Conservation (phyloP, 768 basidiomycete genomes). For the Tulasnella sp. region DNA sequence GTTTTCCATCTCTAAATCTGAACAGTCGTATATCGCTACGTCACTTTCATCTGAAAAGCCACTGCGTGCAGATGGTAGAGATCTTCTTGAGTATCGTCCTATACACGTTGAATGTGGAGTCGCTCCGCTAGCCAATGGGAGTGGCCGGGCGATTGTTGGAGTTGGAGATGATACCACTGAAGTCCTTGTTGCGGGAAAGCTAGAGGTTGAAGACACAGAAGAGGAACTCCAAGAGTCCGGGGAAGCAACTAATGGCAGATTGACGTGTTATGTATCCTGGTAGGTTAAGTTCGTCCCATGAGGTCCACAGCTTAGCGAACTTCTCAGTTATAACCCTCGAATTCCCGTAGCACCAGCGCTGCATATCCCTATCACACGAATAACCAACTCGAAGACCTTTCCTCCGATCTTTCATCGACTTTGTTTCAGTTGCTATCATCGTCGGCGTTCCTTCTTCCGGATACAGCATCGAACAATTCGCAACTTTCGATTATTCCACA, state of each 20-base stretch:
- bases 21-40: constrained; percentile 60
- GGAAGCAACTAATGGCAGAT: constrained; percentile 43
- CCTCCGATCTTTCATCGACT: constrained; percentile 53
- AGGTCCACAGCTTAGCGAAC: background rate
- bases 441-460: constrained; percentile 44
- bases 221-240: constrained; percentile 22
- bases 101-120: constrained; percentile 66
- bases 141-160: constrained; percentile 63
- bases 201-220: constrained; percentile 57
- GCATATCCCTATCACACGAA: constrained; percentile 61
- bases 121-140: constrained; percentile 73
- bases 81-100: constrained; percentile 49
- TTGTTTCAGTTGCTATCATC: constrained; percentile 23
- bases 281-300: constrained; percentile 29
- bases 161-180: constrained; percentile 58
- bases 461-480: constrained; percentile 44
- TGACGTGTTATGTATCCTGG: constrained; percentile 66
- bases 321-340: background rate
- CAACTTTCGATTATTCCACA: constrained; percentile 45
- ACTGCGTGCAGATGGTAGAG: constrained; percentile 65
- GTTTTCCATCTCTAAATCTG: constrained; percentile 51
- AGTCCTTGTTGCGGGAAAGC: constrained; percentile 60
- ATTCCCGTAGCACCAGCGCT: constrained; percentile 51
- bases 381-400: constrained; percentile 57
- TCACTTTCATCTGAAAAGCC: constrained; percentile 42